phyloP scores from a whole-genome alignment of 2,329 filamentous ascomycete genomes.

The Alternaria sp. region DNA sequence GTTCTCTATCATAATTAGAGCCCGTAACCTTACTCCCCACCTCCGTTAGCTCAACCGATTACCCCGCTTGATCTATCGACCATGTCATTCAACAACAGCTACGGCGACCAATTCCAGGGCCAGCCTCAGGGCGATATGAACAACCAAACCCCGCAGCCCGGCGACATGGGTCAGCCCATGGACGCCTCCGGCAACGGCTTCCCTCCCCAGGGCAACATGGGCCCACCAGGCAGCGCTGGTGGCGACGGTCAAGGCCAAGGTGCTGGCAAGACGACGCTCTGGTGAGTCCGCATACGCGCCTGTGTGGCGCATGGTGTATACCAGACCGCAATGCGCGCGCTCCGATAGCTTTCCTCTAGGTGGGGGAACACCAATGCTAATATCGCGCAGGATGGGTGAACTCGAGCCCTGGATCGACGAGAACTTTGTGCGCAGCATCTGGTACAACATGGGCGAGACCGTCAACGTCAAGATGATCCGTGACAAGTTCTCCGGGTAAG shows the following conservation, averaged over 20 bases:
- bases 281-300: slow-evolving; percentile 49
- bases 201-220: slow-evolving; percentile 58
- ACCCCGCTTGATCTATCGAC: slow-evolving; percentile 42
- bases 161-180: slow-evolving; percentile 64
- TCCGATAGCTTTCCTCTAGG: background rate
- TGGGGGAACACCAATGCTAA: slow-evolving; percentile 27
- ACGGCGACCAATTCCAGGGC: slow-evolving; percentile 65
- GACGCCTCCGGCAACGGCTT: slow-evolving; percentile 62
- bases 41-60: slow-evolving; percentile 21
- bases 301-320: slow-evolving; percentile 3
- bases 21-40: slow-evolving; percentile 33
- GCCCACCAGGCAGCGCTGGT: slow-evolving; percentile 49
- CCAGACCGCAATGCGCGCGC: slow-evolving; percentile 3
- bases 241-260: slow-evolving; percentile 51
- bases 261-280: slow-evolving; percentile 61
- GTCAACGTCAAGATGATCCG: slow-evolving; percentile 99
- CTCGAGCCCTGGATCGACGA: slow-evolving; percentile 99
- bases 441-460: slow-evolving; percentile 89
- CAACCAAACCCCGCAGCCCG: slow-evolving; percentile 58
- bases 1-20: slow-evolving; percentile 43
- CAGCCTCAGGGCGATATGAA: slow-evolving; percentile 62
- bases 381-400: slow-evolving; percentile 86
- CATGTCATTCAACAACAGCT: slow-evolving; percentile 74
- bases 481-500: slow-evolving; percentile 96
- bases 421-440: slow-evolving; percentile 96